Conservation (phyloP, 2,329 filamentous ascomycete species). For the Ceratocystis destructans region DNA sequence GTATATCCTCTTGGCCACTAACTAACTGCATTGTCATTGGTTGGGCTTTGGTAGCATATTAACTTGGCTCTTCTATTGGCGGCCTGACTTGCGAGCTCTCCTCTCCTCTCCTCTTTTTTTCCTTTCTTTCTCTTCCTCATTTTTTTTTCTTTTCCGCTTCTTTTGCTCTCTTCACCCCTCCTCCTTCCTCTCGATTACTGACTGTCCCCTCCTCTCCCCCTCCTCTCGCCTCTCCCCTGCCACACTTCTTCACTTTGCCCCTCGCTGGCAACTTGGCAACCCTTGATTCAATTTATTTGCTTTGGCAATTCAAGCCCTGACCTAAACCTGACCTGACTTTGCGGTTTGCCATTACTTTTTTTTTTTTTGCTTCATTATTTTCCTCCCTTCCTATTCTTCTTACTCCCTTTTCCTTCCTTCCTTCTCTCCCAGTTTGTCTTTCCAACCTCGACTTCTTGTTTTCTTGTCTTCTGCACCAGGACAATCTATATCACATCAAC, state of each 20-base stretch:
- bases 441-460: background rate
- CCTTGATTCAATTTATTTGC: slow-evolving; percentile 8
- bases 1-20: background rate
- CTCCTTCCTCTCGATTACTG: slow-evolving; percentile 2
- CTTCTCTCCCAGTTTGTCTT: background rate
- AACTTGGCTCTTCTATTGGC: background rate
- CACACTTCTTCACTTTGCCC: slow-evolving; percentile 4
- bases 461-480: background rate
- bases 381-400: background rate
- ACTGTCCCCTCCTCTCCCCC: slow-evolving; percentile 2
- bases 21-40: background rate
- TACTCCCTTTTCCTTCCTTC: background rate
- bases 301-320: slow-evolving; percentile 2
- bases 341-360: slow-evolving; percentile 5
- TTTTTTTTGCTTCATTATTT: background rate
- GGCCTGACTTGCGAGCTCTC: slow-evolving; percentile 1
- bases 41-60: background rate
- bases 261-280: slow-evolving; percentile 8
- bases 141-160: slow-evolving; percentile 17
- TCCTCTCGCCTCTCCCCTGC: slow-evolving; percentile 8
- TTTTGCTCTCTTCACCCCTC: slow-evolving; percentile 11
- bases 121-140: slow-evolving; percentile 9
- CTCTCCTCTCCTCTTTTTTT: slow-evolving; percentile 16
- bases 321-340: background rate
- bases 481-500: background rate